phyloP scores from a whole-genome alignment of 257 asterid species.

The Ilex aquifolium region DNA sequence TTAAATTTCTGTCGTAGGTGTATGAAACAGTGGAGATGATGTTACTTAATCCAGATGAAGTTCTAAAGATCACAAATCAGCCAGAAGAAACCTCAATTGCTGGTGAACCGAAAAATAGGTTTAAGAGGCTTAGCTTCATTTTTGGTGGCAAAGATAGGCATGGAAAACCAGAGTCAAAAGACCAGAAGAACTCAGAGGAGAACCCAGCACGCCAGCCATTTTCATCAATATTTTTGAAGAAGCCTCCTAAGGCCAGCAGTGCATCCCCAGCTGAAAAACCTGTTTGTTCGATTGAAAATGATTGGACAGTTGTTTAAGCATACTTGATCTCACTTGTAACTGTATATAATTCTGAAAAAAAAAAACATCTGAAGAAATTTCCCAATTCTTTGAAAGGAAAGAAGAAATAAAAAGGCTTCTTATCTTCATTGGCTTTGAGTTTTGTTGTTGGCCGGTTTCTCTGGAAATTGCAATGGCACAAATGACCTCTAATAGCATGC shows the following conservation, averaged over 20 bases:
- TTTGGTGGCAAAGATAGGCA: slow-evolving; percentile 63
- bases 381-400: slow-evolving; percentile 6
- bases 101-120: slow-evolving; percentile 60
- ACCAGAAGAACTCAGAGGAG: slow-evolving; percentile 43
- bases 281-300: slow-evolving; percentile 46
- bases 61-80: slow-evolving; percentile 36
- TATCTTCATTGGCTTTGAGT: background rate
- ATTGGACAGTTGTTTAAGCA: slow-evolving; percentile 66
- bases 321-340: slow-evolving; percentile 2
- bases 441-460: background rate
- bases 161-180: slow-evolving; percentile 32
- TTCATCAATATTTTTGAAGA: slow-evolving; percentile 70
- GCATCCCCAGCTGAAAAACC: slow-evolving; percentile 54
- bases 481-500: background rate
- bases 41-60: slow-evolving; percentile 66
- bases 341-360: slow-evolving; percentile 26
- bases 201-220: slow-evolving; percentile 49
- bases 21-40: slow-evolving; percentile 86
- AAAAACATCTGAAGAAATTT: slow-evolving; percentile 8
- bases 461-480: background rate
- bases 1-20: slow-evolving; percentile 39
- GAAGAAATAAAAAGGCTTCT: slow-evolving; percentile 11
- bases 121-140: slow-evolving; percentile 63
- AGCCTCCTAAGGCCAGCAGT: slow-evolving; percentile 64
- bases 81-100: slow-evolving; percentile 54